phyloP scores from a whole-genome alignment of 768 basidiomycete genomes.

The Rhizopogon sp. region DNA sequence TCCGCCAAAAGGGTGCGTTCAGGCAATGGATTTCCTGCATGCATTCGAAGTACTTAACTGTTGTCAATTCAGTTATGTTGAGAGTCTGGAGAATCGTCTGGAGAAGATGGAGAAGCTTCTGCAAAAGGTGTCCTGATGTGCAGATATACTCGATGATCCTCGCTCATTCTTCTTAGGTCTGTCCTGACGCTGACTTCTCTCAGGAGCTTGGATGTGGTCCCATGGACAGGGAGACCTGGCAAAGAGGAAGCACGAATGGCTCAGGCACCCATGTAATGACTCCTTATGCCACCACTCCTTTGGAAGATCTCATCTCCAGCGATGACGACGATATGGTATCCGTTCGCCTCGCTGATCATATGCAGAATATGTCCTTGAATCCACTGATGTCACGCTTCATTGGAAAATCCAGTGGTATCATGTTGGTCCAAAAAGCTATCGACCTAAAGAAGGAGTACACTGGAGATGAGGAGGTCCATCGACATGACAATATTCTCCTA shows the following conservation, averaged over 20 bases:
- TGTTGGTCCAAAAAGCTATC: conserved; percentile 42
- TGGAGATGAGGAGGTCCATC: conserved; percentile 26
- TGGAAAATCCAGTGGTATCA: conserved; percentile 38
- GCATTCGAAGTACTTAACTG: not conserved
- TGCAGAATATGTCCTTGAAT: conserved; percentile 17
- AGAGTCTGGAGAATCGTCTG: conserved; percentile 55
- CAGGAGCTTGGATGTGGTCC: conserved; percentile 45
- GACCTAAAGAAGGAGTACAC: conserved; percentile 55
- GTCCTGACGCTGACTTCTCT: conserved; percentile 58
- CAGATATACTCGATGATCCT: conserved; percentile 1
- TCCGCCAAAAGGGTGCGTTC: conserved; percentile 29
- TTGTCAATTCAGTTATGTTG: conserved; percentile 43
- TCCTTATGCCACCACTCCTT: not conserved
- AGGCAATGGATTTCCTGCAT: not conserved
- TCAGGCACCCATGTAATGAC: conserved; percentile 11
- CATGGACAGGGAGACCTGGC: conserved; percentile 36
- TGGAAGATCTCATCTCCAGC: conserved; percentile 20
- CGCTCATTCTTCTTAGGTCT: conserved; percentile 39
- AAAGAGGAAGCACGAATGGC: conserved; percentile 10
- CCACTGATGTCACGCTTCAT: conserved; percentile 23
- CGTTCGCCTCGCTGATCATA: conserved; percentile 16
- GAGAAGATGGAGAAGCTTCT: conserved; percentile 63
- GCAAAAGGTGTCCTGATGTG: conserved; percentile 34
- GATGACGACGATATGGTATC: conserved; percentile 24
- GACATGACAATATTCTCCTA: conserved; percentile 4